A percentile compares a stretch with the other conserved stretches of the same genome.
These are phyloP conservation scores for Claviceps lovelessii DNA, from an alignment of 2,329 filamentous ascomycete genomes.

Conservation along the genomic window DNA sequence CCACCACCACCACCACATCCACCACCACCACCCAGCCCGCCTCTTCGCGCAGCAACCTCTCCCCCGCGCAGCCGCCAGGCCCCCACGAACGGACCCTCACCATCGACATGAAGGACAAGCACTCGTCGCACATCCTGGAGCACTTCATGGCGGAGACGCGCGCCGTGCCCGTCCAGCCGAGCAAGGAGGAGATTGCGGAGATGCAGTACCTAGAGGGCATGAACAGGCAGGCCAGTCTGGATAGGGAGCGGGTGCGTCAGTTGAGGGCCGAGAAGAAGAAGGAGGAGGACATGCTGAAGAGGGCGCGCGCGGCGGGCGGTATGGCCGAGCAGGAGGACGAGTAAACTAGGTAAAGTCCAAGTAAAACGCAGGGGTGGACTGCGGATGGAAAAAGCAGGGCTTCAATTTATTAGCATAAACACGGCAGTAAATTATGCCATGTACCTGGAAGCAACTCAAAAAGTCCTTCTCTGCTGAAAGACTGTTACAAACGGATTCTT, in stretches of 20 bases:
- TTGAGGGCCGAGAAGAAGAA: constrained; percentile 42
- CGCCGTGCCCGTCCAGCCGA: constrained; percentile 41
- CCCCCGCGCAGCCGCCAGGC: constrained; percentile 33
- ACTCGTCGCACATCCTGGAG: constrained; percentile 46
- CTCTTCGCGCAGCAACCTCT: constrained; percentile 33
- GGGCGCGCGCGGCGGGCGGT: constrained; percentile 25
- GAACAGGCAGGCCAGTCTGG: constrained; percentile 33
- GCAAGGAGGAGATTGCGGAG: constrained; percentile 43
- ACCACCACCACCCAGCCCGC: constrained; percentile 22
- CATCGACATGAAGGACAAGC: constrained; percentile 50
- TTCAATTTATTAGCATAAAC: too few relatives aligned
- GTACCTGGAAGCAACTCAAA: too few relatives aligned
- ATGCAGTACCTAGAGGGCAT: constrained; percentile 43
- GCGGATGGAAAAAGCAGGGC: too few relatives aligned
- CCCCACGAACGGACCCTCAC: constrained; percentile 35
- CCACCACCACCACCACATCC: constrained; percentile 10
- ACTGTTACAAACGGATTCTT: too few relatives aligned
- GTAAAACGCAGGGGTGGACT: background rate
- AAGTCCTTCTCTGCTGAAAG: too few relatives aligned
- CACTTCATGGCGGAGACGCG: constrained; percentile 49
- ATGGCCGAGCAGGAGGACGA: constrained; percentile 20
- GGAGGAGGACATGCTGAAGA: constrained; percentile 39
- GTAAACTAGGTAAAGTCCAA: background rate
- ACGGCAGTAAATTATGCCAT: too few relatives aligned
- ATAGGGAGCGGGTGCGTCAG: constrained; percentile 39